Evolutionary conservation across 2,329 filamentous ascomycete genomes (phyloP), one percentile per base, ranked within the genome.

Genomic region (Phialocephala subalpina): DNA sequence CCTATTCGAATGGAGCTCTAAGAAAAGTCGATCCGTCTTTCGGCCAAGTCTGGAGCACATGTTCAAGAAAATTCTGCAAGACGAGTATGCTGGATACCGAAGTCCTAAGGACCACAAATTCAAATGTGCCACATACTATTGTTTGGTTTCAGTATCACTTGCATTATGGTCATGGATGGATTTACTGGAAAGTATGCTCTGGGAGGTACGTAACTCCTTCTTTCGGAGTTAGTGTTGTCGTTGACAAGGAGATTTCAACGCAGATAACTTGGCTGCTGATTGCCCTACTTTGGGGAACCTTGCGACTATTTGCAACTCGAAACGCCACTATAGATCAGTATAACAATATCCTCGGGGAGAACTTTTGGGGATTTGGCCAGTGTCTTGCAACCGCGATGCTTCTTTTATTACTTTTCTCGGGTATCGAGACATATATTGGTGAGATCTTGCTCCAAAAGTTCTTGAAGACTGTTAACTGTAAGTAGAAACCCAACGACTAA

Each of bases 191-290:
- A 52, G 47, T 14, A 52, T 52, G 47, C 22, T 52, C 8, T 52
- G 47, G 47, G 47, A 52, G 47, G 47, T 52, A 29, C 22, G 25
- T 52, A 12, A 14, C 11, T 4, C 20, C 2, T 22, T 27, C 16
- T 27, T 3, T 52, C 47, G 22, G 2, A 52, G 11, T 52, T 18
- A 25, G 18, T 12, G 5, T 27, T 25, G 22, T 6, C 11, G 8
- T 29, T 52, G 12, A 7, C 47, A 52, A 12, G 25, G 6, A 27
- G 9, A 5, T n/a, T 29, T 52, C 5, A 12, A 1, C 25, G 20
- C 47, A 52, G 47, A 52, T 52, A 52, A 52, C 47, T 25, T 52
- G 47, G 47, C 47, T 52, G 16, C 22, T 52, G 25, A 52, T 52
- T 52, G 47, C 47, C 16, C 47, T 52, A 25, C 20, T 52, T 18